Base-by-base conservation (phyloP, 805 yeast species). In the Kregervanrija pseudodelftensis region DNA sequence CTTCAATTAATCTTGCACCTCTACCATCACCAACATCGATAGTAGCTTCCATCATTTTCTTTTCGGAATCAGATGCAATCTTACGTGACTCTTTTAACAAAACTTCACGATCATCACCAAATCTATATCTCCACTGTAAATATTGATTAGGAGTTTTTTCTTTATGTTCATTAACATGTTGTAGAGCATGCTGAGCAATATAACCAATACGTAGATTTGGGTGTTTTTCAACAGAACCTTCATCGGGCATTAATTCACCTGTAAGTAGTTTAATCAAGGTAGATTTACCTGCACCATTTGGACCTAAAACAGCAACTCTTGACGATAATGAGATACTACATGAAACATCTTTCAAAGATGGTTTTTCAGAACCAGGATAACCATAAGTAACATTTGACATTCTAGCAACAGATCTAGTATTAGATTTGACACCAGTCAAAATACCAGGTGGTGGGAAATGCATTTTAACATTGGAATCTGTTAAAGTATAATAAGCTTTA, bases 271-370 rank as follows among this genome's bases (percentile, higher is more conserved):
- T 91, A 68, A 93, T 91, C 59, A 93, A 76, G 13, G 99, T 91
- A 11, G 97, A 88, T 66, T 91, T 91, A 72, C 99, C 99, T 43
- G 99, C 99, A 75, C 99, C 99, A 65, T 91, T 91, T 50, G 98
- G 97, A 45, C 99, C 99, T 46, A 93, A 69, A 58, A 93, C 81
- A 39, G 98, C 98, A 51, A 91, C 96, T 70, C 99, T 82, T 32
- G 98, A 91, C n/a, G 96, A 86, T 53, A 91, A 72, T 3, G 96
- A 85, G 48, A 93, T 74, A n/a, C 96, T 85, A 67, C 95, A 86
- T 2, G 95, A 83, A 34, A 89, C 93, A 60, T 85, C 60, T 30
- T 65, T 61, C 57, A 91, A 72, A 2, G 95, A 86, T 32, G 96
- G 95, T 62, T 86, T 85, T 14, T 78, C 66, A 28, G 89, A 86